These are phyloP conservation scores for Pythium biforme DNA, from an alignment of 352 stramenopile genomes.

Conservation along the genomic window DNA sequence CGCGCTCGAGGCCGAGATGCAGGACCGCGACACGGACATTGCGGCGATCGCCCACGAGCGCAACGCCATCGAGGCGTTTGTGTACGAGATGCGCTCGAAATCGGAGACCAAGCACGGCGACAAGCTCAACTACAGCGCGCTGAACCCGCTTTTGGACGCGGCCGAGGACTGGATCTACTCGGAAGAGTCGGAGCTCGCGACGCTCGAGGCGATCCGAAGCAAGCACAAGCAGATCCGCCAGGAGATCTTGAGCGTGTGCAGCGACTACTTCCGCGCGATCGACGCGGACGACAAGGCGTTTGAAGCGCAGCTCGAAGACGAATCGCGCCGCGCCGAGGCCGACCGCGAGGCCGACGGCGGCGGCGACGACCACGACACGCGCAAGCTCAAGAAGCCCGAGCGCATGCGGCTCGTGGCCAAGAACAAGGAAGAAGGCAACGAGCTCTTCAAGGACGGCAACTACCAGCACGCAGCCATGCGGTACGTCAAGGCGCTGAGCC, in stretches of 20 bases:
- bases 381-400: constrained; percentile 92
- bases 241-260: constrained; percentile 51
- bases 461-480: constrained; percentile 81
- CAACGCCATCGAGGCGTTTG: constrained; percentile 90
- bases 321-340: constrained; percentile 66
- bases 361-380: constrained; percentile 91
- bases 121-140: constrained; percentile 55
- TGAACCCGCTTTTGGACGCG: constrained; percentile 75
- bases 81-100: constrained; percentile 91
- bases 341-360: constrained; percentile 65
- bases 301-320: constrained; percentile 76
- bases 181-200: constrained; percentile 79
- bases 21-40: constrained; percentile 66
- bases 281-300: constrained; percentile 55
- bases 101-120: constrained; percentile 59
- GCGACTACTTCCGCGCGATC: constrained; percentile 71
- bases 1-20: constrained; percentile 67
- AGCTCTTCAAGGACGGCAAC: constrained; percentile 92
- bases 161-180: constrained; percentile 92
- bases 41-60: constrained; percentile 72
- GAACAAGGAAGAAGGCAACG: constrained; percentile 95
- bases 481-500: constrained; percentile 90
- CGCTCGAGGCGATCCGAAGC: constrained; percentile 45
- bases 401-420: constrained; percentile 92
- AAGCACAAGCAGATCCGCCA: constrained; percentile 60